Evolutionary conservation across 2,329 filamentous ascomycete genomes (phyloP), one percentile per base, ranked within the genome.

Genomic region (Cladosporium sp.): DNA sequence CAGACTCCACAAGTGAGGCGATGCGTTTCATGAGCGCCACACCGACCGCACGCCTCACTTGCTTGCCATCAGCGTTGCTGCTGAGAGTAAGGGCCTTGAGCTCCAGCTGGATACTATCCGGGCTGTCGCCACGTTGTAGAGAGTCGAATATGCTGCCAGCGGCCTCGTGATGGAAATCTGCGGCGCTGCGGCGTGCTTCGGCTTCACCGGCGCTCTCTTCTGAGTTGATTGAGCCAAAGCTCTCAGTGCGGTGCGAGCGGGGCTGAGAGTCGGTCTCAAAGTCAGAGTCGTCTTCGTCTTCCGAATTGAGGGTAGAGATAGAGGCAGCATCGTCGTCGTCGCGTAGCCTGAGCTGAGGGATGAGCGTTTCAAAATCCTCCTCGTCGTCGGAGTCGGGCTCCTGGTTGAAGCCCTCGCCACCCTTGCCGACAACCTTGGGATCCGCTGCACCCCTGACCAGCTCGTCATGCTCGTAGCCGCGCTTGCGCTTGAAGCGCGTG

Each of bases 21-120:
- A 91, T 86, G 53, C 87, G 85, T 63, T 87, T 89, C 63, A 89
- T 86, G 66, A 97, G 92, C 1, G 91, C 87, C 2, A 85, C 82
- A 2, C 89, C 89, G 19, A 97, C 85, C 13, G 93, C 90, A 33
- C 86, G 85, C 42, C 92, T 87, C 64, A 97, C 88, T 69, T 93
- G 87, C 59, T 85, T 80, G 64, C 95, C 92, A 1, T 89, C 91
- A 2, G 93, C 93, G 64, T 97, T 89, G 63, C 87, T 89, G 51
- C 85, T 86, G 69, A 98, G 88, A 9, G 92, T 86, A n/a, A 97
- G 77, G 43, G 89, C 88, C 75, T 91, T 95, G 57, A 98, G 87
- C 68, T 98, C 93, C 33, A 97, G 81, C 67, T 92, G 89, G 63
- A 95, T 91, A 58, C 95, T 93, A 66, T 95, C 88, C 9, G 83